phyloP scores from a whole-genome alignment of 2,329 filamentous ascomycete genomes.

The Aspergillus neoniger region DNA sequence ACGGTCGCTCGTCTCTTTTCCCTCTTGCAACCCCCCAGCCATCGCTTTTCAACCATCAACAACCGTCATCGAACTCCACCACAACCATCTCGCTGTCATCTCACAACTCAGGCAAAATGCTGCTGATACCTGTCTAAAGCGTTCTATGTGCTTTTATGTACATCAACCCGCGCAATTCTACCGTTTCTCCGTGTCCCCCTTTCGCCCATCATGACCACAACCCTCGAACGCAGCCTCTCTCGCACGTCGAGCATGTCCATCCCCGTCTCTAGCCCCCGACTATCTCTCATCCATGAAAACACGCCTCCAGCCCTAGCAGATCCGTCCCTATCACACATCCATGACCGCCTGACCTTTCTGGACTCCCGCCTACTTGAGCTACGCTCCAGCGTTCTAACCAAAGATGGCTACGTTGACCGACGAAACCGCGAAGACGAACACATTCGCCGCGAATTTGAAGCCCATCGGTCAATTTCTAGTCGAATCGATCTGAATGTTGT shows the following conservation, averaged over 20 bases:
- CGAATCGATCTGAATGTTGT: slow-evolving; percentile 41
- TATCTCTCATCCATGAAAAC: slow-evolving; percentile 37
- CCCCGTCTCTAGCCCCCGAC: slow-evolving; percentile 38
- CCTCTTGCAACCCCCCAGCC: neutral
- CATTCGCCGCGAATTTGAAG: slow-evolving; percentile 42
- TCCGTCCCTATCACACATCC: slow-evolving; percentile 37
- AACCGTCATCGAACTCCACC: slow-evolving; percentile 8
- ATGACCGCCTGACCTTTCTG: slow-evolving; percentile 42
- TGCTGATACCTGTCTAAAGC: neutral
- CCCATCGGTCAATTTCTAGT: slow-evolving; percentile 35
- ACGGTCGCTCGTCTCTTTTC: neutral
- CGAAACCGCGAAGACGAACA: slow-evolving; percentile 43
- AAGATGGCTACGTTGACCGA: slow-evolving; percentile 42
- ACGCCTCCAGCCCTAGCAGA: slow-evolving; percentile 39
- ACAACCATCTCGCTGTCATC: slow-evolving; percentile 8
- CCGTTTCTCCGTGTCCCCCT: neutral
- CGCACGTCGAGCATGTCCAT: slow-evolving; percentile 42
- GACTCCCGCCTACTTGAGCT: slow-evolving; percentile 42
- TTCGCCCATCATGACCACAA: slow-evolving; percentile 34
- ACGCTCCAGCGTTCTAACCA: slow-evolving; percentile 40
- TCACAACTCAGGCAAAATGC: slow-evolving; percentile 19
- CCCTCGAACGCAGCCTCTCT: slow-evolving; percentile 40
- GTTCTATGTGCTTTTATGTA: neutral
- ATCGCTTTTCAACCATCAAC: neutral
- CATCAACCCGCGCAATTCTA: neutral